Evolutionary conservation across 176 grass and related monocot species (phyloP), one percentile per base, ranked within the genome.

Genomic region (Zizania latifolia): DNA sequence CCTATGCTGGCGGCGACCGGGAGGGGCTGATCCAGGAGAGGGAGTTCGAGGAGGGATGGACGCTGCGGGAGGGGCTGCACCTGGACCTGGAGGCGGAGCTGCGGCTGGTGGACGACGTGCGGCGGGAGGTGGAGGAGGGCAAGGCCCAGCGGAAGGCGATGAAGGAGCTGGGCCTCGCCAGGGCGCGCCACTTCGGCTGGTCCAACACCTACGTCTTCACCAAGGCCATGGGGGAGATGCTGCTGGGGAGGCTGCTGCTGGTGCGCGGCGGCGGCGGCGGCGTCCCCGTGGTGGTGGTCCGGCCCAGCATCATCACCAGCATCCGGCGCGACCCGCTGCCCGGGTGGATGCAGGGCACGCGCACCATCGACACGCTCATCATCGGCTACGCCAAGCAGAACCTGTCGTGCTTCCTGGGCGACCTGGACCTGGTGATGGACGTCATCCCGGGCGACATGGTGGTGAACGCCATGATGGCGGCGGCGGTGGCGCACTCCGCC

Each of bases 381-480:
- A 80, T 85, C 82, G 89, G 92, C 14, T 96, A 87, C 39, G 79
- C 86, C 15, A 84, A 86, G 78, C 88, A 87, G 68, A 95, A 91
- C 30, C 57, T 95, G 7, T 85, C 92, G 8, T 95, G 92, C 83
- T 91, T 89, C 76, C 64, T 95, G 22, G 83, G 13, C 33, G 80
- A 95, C 78, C 83, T 90, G 33, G n/a, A 75, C 7, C 9, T 84
- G 4, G 78, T 75, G n/a, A 71, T 91, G 86, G 89, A 95, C 35
- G 80, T 92, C 44, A 89, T 97, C 61, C 93, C 93, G 9, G 93
- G 87, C 6, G 90, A 97, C 72, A 90, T 97, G 93, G 93, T 93
- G 50, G 93, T 70, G 43, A 97, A 97, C 60, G 88, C 93, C 16
- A 97, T 91, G 88, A 85, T 93, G 50, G 80, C 68, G 11, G 77